phyloP scores from a whole-genome alignment of 306 rosid species.

The Luffa acutangula region DNA sequence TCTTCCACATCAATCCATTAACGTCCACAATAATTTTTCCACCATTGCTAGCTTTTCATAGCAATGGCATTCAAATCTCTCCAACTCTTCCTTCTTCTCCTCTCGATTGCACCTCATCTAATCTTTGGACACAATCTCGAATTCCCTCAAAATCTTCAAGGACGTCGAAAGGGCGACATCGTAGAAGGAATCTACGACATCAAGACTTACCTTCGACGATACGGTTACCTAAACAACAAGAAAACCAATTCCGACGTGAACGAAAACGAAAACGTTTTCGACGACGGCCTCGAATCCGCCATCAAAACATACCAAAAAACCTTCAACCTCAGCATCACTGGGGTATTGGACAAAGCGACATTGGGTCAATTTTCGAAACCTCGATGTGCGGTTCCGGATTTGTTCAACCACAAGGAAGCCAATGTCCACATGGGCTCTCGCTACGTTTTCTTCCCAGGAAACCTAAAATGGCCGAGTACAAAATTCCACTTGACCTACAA shows the following conservation, averaged over 20 bases:
- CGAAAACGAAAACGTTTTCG: conserved; percentile 3
- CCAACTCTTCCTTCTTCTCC: not conserved
- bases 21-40: not conserved
- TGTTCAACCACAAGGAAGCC: conserved; percentile 4
- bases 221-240: conserved; percentile 23
- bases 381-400: conserved; percentile 34
- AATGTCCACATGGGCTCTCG: not conserved
- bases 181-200: conserved; percentile 23
- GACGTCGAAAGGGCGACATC: conserved; percentile 24
- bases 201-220: conserved; percentile 19
- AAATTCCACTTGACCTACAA: conserved; percentile 2
- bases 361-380: conserved; percentile 16
- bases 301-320: conserved; percentile 25
- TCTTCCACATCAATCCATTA: not conserved
- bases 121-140: not conserved
- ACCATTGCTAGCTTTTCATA: not conserved
- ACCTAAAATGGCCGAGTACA: not conserved
- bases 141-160: conserved; percentile 21
- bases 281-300: conserved; percentile 21
- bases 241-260: not conserved
- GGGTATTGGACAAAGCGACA: conserved; percentile 20
- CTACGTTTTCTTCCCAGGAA: not conserved
- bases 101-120: not conserved
- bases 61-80: not conserved
- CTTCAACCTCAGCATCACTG: conserved; percentile 13